phyloP scores from a whole-genome alignment of 2,329 filamentous ascomycete species.

The Rhynchosporium secalis region DNA sequence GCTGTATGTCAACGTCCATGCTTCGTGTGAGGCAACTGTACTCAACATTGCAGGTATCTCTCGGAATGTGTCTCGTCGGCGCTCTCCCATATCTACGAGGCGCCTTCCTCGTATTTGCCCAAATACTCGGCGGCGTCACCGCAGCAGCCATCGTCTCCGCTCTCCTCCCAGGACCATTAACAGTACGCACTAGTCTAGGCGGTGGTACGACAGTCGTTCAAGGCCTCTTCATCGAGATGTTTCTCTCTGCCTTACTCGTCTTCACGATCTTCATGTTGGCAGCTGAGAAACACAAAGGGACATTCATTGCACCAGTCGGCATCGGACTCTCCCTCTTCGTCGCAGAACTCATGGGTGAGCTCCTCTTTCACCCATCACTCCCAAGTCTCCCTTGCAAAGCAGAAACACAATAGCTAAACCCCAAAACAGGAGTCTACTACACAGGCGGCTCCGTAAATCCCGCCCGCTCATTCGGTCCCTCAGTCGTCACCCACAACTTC shows the following conservation, averaged over 20 bases:
- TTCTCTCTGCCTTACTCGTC: constrained; percentile 49
- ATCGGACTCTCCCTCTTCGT: constrained; percentile 51
- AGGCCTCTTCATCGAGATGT: constrained; percentile 52
- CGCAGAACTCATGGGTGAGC: constrained; percentile 41
- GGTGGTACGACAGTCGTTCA: constrained; percentile 44
- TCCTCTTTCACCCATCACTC: too few species aligned
- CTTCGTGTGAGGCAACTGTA: neutral
- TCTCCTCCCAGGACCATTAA: constrained; percentile 47
- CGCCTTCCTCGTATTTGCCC: constrained; percentile 36
- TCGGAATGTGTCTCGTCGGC: constrained; percentile 42
- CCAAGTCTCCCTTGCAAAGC: neutral
- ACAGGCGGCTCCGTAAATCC: constrained; percentile 52
- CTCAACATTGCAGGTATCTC: constrained; percentile 33
- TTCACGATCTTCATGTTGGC: constrained; percentile 54
- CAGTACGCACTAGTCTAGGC: constrained; percentile 45
- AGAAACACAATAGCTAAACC: neutral
- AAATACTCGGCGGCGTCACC: constrained; percentile 40
- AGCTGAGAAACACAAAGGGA: constrained; percentile 50
- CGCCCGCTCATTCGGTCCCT: constrained; percentile 49
- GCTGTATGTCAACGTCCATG: constrained; percentile 39
- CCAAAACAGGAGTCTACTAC: constrained; percentile 46
- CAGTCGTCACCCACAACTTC: constrained; percentile 46
- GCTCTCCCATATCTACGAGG: constrained; percentile 38
- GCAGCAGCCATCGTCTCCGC: constrained; percentile 45
- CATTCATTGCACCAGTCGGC: constrained; percentile 50